Conservation (phyloP, 2,329 filamentous ascomycete species). For the Periconia digitata region DNA sequence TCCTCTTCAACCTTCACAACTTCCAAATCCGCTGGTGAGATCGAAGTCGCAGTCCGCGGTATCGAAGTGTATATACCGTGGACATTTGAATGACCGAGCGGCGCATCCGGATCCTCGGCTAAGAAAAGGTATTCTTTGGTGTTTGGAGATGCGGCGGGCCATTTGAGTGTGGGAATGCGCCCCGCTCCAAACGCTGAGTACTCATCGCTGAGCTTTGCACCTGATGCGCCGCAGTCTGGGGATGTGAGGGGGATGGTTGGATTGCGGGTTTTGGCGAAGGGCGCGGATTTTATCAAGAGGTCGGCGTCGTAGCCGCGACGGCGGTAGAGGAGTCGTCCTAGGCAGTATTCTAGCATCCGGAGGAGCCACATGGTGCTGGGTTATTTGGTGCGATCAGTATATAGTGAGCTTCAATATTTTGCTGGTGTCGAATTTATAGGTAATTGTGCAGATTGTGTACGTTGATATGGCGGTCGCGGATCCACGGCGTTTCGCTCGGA, state of each 20-base stretch:
- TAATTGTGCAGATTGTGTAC: background rate
- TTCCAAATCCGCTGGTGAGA: background rate
- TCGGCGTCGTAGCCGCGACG: slow-evolving; percentile 7
- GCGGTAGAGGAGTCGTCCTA: slow-evolving; percentile 6
- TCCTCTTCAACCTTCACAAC: background rate
- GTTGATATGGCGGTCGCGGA: background rate
- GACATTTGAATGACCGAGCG: slow-evolving; percentile 3
- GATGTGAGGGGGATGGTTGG: slow-evolving; percentile 4
- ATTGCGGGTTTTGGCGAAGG: background rate
- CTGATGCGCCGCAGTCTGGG: slow-evolving; percentile 5
- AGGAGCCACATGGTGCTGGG: slow-evolving; percentile 7
- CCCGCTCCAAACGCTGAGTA: slow-evolving; percentile 4
- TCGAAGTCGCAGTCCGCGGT: background rate
- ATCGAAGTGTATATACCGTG: slow-evolving; percentile 7
- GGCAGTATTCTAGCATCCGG: slow-evolving; percentile 2
- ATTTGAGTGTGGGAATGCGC: slow-evolving; percentile 4
- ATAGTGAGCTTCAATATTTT: too few species aligned
- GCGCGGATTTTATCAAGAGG: slow-evolving; percentile 2
- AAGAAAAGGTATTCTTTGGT: slow-evolving; percentile 6
- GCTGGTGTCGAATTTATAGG: too few species aligned
- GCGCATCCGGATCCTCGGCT: slow-evolving; percentile 7
- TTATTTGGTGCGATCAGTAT: background rate
- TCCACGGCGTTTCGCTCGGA: background rate
- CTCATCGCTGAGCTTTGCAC: background rate
- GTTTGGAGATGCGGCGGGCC: slow-evolving; percentile 1